Conservation (phyloP, 106 monocot species). For the Acanthochlamys bracteata region DNA sequence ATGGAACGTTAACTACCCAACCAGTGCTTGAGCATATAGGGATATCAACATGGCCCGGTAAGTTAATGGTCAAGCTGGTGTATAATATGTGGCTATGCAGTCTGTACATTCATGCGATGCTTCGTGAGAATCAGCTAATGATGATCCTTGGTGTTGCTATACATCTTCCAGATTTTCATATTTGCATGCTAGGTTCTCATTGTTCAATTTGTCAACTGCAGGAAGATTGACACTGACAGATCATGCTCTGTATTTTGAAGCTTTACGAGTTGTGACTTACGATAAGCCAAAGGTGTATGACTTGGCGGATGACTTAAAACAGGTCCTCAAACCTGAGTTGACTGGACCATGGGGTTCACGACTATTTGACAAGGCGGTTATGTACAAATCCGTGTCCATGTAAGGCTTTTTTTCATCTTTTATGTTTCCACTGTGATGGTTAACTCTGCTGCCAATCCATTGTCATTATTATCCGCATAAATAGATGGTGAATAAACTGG, state of each 20-base stretch:
- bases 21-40: conserved; percentile 96
- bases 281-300: conserved; percentile 92
- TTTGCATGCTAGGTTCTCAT: not conserved
- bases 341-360: conserved; percentile 99
- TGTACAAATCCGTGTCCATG: conserved; percentile 77
- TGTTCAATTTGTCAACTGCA: conserved; percentile 19
- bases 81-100: not conserved
- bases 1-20: conserved; percentile 89
- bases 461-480: too few relatives aligned
- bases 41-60: conserved; percentile 94
- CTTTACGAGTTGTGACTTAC: conserved; percentile 63
- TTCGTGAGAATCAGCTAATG: not conserved
- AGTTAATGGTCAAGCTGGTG: conserved; percentile 8
- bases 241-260: conserved; percentile 92
- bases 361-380: conserved; percentile 91
- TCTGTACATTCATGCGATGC: not conserved
- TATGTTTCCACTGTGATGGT: not conserved
- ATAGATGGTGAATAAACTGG: too few relatives aligned
- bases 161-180: not conserved
- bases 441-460: too few relatives aligned
- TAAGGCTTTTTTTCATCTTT: conserved; percentile 30
- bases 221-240: conserved; percentile 90
- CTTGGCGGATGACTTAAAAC: conserved; percentile 86
- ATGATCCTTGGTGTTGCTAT: not conserved
- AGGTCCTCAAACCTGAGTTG: conserved; percentile 76